Conservation (phyloP, 192 early-diverging fungal species). For the Backusella tuberculispora region DNA sequence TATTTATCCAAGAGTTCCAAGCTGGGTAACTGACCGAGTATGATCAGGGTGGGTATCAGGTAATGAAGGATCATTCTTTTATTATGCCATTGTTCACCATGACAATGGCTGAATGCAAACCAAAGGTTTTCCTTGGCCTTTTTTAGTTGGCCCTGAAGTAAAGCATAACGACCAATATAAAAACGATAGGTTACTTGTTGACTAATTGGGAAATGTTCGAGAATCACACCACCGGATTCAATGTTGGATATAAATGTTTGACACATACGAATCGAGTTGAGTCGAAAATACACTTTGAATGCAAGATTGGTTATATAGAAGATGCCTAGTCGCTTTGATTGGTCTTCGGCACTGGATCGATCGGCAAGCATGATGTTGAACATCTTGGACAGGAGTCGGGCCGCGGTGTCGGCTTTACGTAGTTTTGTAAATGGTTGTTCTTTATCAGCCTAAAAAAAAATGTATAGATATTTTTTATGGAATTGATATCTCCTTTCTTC, state of each 20-base stretch:
- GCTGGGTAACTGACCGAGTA: conserved; percentile 45
- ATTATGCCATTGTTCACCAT: conserved; percentile 37
- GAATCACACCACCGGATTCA: conserved; percentile 34
- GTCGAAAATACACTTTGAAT: conserved; percentile 51
- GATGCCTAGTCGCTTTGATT: conserved; percentile 47
- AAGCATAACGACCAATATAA: conserved; percentile 51
- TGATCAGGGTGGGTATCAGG: conserved; percentile 47
- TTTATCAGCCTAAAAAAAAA: conserved; percentile 25
- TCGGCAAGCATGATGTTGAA: conserved; percentile 52
- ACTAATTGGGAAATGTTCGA: conserved; percentile 45
- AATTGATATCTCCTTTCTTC: background rate
- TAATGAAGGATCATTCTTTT: conserved; percentile 45
- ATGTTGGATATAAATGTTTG: conserved; percentile 51
- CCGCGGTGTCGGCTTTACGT: conserved; percentile 33
- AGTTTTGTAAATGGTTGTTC: conserved; percentile 17
- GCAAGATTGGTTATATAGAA: conserved; percentile 51
- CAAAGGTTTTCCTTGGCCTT: conserved; percentile 41
- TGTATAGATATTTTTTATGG: background rate
- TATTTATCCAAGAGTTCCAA: conserved; percentile 40
- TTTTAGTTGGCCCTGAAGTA: conserved; percentile 47
- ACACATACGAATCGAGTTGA: conserved; percentile 48
- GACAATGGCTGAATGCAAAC: conserved; percentile 49
- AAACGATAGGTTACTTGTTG: conserved; percentile 55
- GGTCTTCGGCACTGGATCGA: conserved; percentile 24
- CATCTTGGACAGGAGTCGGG: conserved; percentile 41